A percentile compares a stretch with the other conserved stretches of the same genome.
These are phyloP conservation scores for Hypoxylon intermedium DNA, from an alignment of 495 filamentous ascomycete genomes.

Conservation along the genomic window DNA sequence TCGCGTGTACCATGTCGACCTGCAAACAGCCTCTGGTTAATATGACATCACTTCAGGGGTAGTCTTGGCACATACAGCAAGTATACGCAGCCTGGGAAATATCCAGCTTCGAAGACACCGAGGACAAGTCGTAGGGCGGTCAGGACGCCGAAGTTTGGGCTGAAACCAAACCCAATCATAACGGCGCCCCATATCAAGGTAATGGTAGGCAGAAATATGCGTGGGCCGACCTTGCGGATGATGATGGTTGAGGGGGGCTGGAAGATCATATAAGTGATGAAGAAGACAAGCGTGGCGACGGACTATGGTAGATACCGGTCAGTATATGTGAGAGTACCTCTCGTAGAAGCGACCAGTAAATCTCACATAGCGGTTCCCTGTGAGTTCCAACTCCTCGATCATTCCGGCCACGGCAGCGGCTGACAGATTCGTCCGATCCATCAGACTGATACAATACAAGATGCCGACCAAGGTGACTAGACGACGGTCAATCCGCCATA, in stretches of 20 bases:
- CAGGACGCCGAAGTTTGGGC: constrained; percentile 54
- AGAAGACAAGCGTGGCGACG: constrained; percentile 65
- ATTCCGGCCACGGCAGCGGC: constrained; percentile 64
- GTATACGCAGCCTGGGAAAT: constrained; percentile 67
- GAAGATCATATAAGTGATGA: constrained; percentile 65
- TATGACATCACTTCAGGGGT: not conserved
- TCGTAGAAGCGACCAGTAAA: not conserved
- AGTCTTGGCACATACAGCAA: constrained; percentile 51
- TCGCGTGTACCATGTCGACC: constrained; percentile 65
- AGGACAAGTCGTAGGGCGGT: constrained; percentile 62
- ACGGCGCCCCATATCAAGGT: constrained; percentile 53
- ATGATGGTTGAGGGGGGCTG: constrained; percentile 60
- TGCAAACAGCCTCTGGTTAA: constrained; percentile 10
- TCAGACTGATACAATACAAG: constrained; percentile 66
- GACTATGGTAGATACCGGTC: constrained; percentile 47
- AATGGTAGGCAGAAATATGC: constrained; percentile 59
- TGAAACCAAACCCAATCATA: constrained; percentile 67
- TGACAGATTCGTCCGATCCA: constrained; percentile 68
- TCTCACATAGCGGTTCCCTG: constrained; percentile 54
- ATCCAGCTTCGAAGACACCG: constrained; percentile 66
- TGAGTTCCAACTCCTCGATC: constrained; percentile 56
- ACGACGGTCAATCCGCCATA: constrained; percentile 64
- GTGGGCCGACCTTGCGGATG: constrained; percentile 63
- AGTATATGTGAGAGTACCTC: not conserved
- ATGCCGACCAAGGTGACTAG: constrained; percentile 64